These are phyloP conservation scores for Piromyces finnis DNA, from an alignment of 192 early-diverging fungal genomes.

Conservation along the genomic window DNA sequence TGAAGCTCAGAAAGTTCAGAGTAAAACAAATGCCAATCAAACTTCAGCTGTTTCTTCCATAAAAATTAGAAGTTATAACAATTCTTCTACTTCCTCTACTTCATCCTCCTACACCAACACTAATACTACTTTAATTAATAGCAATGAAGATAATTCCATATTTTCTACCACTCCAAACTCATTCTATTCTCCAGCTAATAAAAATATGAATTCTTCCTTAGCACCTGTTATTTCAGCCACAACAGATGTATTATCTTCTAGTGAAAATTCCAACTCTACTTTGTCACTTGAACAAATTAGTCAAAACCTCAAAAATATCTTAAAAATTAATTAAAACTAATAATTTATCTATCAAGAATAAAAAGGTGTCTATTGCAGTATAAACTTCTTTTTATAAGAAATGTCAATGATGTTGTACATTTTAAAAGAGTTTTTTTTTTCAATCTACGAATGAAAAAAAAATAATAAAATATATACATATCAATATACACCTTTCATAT, in stretches of 20 bases:
- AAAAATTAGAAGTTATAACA: neutral
- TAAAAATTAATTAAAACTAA: neutral
- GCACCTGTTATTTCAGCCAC: neutral
- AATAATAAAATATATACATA: too few species aligned
- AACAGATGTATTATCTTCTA: neutral
- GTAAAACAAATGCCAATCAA: neutral
- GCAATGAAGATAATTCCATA: neutral
- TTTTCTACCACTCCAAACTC: neutral
- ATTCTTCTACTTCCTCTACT: neutral
- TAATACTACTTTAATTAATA: neutral
- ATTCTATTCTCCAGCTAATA: neutral
- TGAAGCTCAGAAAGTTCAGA: neutral
- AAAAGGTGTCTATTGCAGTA: too few species aligned
- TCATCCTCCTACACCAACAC: neutral
- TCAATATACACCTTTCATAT: too few species aligned
- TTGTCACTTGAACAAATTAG: neutral
- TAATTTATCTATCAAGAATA: too few species aligned
- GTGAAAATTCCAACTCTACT: neutral
- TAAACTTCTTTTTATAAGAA: too few species aligned
- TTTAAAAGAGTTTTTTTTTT: too few species aligned
- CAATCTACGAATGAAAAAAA: too few species aligned
- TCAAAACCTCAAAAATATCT: neutral
- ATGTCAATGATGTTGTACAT: too few species aligned
- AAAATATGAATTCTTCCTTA: neutral
- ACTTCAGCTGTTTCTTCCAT: neutral